Evolutionary conservation across 352 stramenopile species (phyloP), one percentile per base, ranked within the genome.

Genomic region (Phytophthora aleatoria): DNA sequence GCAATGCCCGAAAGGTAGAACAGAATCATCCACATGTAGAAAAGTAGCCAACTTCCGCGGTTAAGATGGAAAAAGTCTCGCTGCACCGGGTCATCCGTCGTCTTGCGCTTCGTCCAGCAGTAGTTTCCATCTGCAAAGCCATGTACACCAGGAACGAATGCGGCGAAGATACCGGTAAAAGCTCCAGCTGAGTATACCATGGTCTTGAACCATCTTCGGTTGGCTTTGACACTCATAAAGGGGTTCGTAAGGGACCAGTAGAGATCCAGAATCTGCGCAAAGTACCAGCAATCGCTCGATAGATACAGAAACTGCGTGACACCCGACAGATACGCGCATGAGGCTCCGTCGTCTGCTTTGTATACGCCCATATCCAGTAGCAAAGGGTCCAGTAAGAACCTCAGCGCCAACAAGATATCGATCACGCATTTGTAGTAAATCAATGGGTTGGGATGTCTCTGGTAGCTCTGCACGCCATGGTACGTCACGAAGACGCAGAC

Each of bases 21-120:
- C 8, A 94, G 11, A 57, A 95, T 90, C 83, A 95, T 93, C 74
- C 82, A 95, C 60, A 84, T 77, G 70, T 93, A 95, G 61, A 95
- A 93, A 3, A 92, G 62, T 11, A 85, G 50, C 87, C 87, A 95
- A 54, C 77, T 94, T 2, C 83, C 73, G 10, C 76, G 36, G 64
- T 95, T 95, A 28, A 92, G 73, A 6, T 72, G 69, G 43, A 86
- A 92, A 48, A 94, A 93, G 64, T 88, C 61, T 55, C 79, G 70
- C 45, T 91, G 69, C 3, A 42, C 33, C 9, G 59, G 41, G n/a
- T 71, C 49, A 13, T 54, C 43, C 0, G 31, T 49, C 5, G 73
- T 76, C 27, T 76, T 85, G 7, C 83, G 80, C 59, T 79, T 76
- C 28, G 83, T 92, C 85, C 83, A 95, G 71, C 87, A 95, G 55